These are phyloP conservation scores for Ettlia oleoabundans DNA, from an alignment of 139 green algal genomes.

Conservation along the genomic window DNA sequence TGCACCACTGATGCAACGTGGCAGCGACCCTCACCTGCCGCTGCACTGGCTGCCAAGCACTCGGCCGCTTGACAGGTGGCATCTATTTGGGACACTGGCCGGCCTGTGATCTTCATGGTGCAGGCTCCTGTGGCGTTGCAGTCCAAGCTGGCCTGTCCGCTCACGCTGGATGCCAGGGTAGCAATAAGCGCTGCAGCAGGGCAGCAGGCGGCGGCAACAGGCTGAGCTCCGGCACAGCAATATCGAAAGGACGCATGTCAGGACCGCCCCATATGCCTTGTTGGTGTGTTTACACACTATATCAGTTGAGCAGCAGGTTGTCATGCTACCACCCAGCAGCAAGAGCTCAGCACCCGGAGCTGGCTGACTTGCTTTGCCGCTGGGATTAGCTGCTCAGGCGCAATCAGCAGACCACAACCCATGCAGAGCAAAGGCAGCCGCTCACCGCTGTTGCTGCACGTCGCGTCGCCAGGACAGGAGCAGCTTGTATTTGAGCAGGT, in stretches of 20 bases:
- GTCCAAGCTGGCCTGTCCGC: constrained; percentile 9
- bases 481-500: constrained; percentile 25
- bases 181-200: constrained; percentile 24
- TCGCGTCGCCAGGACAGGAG: constrained; percentile 11
- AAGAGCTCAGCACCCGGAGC: no score
- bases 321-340: no score
- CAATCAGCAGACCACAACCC: not conserved
- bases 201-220: not conserved
- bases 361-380: no score
- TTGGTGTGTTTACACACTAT: no score
- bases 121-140: constrained; percentile 22
- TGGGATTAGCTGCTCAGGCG: not conserved
- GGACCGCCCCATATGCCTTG: no score
- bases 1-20: no score
- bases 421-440: not conserved
- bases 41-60: not conserved
- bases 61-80: constrained; percentile 23
- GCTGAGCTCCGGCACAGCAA: not conserved
- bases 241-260: not conserved
- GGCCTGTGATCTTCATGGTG: constrained; percentile 7
- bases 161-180: constrained; percentile 18
- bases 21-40: not conserved
- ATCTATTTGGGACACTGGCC: constrained; percentile 25
- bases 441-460: constrained; percentile 27
- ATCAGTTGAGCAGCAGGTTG: not conserved